Base-by-base conservation (phyloP, 176 grass and related monocot genomes). In the Stipa capillata region DNA sequence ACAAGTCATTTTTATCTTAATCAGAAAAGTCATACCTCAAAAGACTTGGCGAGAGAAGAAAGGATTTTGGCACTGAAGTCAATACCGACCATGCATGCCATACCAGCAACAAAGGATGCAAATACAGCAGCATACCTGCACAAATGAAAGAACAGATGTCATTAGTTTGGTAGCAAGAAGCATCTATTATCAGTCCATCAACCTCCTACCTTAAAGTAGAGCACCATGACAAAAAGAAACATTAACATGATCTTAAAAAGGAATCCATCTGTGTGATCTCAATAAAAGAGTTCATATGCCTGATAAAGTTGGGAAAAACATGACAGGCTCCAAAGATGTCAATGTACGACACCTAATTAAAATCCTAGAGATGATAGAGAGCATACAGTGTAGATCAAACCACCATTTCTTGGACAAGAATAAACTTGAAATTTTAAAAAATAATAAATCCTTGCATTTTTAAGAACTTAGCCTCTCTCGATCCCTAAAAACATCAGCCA, bases 41-140 rank as follows among this genome's bases (percentile, higher is more conserved):
- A 98, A 3, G 54, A 87, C 42, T 79, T 84, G 82, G 95, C 85
- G 85, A 98, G 84, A 42, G 89, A 87, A 17, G 85, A 74, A 89
- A 98, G 69, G 67, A 94, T 89, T 78, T 94, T 94, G 65, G 92
- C 95, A 81, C 92, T 88, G 50, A 98, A 94, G 56, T 94, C 92
- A 74, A 91, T 84, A 53, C 95, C 95, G 75, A 98, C 95, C 82
- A 91, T 73, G 74, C 95, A 91, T 34, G 95, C 90, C 92, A 98
- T 92, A 50, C 95, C 95, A 67, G 92, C 89, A 89, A 94, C 83
- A 93, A 92, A 94, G 52, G 95, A 78, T 85, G 87, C 87, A 89
- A 94, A 98, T 32, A 90, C 85, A 89, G 90, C 81, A 83, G 88
- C 89, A 90, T 92, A 94, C 73, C 95, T 98, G 79, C 50, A 69